These are phyloP conservation scores for Mortierella sp. DNA, from an alignment of 371 early-diverging fungal genomes.

Conservation along the genomic window DNA sequence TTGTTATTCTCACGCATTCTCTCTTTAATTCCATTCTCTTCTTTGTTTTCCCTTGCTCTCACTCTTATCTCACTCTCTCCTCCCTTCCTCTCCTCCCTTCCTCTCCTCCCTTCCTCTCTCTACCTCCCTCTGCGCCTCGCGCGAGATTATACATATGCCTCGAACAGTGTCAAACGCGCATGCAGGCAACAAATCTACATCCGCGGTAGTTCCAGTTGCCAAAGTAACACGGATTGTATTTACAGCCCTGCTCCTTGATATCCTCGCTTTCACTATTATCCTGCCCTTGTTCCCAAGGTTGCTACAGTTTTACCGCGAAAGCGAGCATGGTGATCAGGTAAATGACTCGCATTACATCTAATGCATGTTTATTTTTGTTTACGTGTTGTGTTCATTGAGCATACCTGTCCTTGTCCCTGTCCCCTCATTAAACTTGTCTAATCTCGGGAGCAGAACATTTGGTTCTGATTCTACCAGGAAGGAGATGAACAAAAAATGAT, in stretches of 20 bases:
- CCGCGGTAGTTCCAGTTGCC: conserved; percentile 17
- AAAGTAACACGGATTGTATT: conserved; percentile 67
- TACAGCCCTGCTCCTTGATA: conserved; percentile 87
- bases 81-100: neutral
- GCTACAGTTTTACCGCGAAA: conserved; percentile 69
- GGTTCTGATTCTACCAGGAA: too few species aligned
- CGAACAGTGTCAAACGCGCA: neutral
- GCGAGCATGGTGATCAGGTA: conserved; percentile 67
- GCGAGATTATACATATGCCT: neutral
- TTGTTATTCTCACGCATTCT: too few species aligned
- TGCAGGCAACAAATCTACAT: neutral
- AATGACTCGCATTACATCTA: neutral
- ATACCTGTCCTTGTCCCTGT: too few species aligned
- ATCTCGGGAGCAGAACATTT: too few species aligned
- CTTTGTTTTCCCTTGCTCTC: too few species aligned
- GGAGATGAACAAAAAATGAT: too few species aligned
- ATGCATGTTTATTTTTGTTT: neutral
- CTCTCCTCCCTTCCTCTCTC: neutral
- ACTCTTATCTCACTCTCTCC: too few species aligned
- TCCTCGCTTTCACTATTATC: conserved; percentile 97
- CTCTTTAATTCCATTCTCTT: too few species aligned
- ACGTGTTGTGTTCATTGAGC: neutral
- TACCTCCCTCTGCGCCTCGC: neutral
- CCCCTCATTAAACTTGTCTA: neutral
- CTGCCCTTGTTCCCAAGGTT: conserved; percentile 92